These are phyloP conservation scores for Puccinia triticina DNA, from an alignment of 1,284 basidiomycete species.

Conservation along the genomic window DNA sequence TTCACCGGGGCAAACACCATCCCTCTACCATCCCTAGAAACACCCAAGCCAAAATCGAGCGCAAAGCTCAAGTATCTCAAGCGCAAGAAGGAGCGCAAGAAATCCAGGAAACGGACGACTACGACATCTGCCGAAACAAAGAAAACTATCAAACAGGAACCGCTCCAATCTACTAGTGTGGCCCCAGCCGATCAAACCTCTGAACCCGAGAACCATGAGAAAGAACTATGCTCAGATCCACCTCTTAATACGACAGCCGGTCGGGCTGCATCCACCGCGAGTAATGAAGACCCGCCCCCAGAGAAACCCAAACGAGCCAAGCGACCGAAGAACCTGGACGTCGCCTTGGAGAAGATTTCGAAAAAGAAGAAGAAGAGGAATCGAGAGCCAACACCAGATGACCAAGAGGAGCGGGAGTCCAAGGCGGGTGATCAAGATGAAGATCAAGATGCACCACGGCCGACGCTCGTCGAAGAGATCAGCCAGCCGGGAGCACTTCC, in stretches of 20 bases:
- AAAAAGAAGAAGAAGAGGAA: conserved; percentile 41
- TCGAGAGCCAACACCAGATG: background rate
- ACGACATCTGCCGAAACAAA: conserved; percentile 60
- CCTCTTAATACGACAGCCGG: background rate
- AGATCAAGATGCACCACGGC: background rate
- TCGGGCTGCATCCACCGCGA: background rate
- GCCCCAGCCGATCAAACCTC: background rate
- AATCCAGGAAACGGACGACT: conserved; percentile 64
- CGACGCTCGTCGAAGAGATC: background rate
- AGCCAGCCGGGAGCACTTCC: conserved; percentile 47
- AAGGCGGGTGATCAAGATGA: background rate
- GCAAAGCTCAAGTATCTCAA: conserved; percentile 71
- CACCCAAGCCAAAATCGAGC: conserved; percentile 63
- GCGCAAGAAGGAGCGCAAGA: conserved; percentile 69
- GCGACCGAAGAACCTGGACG: conserved; percentile 46
- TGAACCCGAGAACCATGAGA: background rate
- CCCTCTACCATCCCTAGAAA: conserved; percentile 29
- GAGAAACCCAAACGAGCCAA: conserved; percentile 20
- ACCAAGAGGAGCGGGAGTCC: background rate
- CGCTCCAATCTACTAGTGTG: background rate
- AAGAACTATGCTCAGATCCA: background rate
- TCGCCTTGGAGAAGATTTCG: conserved; percentile 22
- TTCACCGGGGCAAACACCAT: conserved; percentile 48
- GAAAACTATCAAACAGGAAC: conserved; percentile 52
- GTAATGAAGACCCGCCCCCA: background rate